phyloP scores from a whole-genome alignment of 495 filamentous ascomycete genomes.

The Aspergillus nidulans region DNA sequence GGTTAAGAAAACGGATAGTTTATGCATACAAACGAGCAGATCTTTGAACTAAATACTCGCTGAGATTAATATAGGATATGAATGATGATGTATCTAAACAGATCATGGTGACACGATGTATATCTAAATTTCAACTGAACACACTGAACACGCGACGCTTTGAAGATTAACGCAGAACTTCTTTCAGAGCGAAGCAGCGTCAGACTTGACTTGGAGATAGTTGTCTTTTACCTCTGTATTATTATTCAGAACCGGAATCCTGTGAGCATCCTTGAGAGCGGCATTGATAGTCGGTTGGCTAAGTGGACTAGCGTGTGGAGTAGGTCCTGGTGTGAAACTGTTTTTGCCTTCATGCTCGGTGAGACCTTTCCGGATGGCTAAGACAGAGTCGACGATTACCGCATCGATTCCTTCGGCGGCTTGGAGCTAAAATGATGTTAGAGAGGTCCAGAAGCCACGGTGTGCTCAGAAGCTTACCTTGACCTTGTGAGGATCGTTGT shows the following conservation, averaged over 20 bases:
- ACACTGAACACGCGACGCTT: not conserved
- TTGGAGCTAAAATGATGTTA: constrained; percentile 58
- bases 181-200: constrained; percentile 6
- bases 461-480: constrained; percentile 53
- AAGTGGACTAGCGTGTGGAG: constrained; percentile 27
- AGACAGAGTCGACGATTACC: constrained; percentile 90
- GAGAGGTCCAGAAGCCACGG: not conserved
- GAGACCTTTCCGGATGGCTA: constrained; percentile 72
- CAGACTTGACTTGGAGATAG: constrained; percentile 16
- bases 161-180: not conserved
- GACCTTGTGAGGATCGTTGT: constrained; percentile 81
- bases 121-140: not conserved
- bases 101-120: not conserved
- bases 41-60: not conserved
- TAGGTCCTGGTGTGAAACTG: constrained; percentile 18
- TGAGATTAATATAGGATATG: not conserved
- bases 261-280: constrained; percentile 23
- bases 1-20: too few relatives aligned
- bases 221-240: constrained; percentile 21
- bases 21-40: too few relatives aligned
- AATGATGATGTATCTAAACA: not conserved
- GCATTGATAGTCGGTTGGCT: constrained; percentile 17
- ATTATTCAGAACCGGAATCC: constrained; percentile 29
- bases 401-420: constrained; percentile 94
- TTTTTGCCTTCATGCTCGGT: constrained; percentile 41